Conservation (phyloP, 495 filamentous ascomycete species). For the Geoglossum glabrum region DNA sequence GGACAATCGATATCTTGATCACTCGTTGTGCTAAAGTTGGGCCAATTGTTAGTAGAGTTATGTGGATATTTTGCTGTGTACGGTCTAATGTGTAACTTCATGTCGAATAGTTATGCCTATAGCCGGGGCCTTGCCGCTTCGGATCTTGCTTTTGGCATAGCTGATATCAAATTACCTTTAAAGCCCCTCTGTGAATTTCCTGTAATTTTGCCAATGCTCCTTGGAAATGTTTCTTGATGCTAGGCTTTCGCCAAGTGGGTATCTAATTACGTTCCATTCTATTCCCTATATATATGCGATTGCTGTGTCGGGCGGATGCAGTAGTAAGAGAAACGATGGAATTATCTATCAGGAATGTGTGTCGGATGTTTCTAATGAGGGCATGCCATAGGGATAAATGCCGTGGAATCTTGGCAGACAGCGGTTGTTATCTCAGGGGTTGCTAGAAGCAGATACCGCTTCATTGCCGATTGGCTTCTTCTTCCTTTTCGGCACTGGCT, state of each 20-base stretch:
- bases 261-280: not conserved
- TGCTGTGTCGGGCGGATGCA: not conserved
- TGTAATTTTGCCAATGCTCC: not conserved
- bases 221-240: not conserved
- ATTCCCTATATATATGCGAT: not conserved
- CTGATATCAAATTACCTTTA: too few species aligned
- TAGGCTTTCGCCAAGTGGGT: not conserved
- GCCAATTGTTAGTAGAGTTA: not conserved
- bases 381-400: too few species aligned
- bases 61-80: not conserved
- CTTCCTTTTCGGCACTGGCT: not conserved
- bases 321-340: not conserved
- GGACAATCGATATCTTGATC: not conserved
- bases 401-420: too few species aligned
- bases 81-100: not conserved
- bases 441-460: not conserved
- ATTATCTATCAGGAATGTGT: not conserved
- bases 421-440: not conserved
- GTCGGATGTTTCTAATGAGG: too few species aligned
- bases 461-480: not conserved
- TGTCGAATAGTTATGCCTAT: not conserved
- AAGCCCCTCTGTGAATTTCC: too few species aligned
- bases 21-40: not conserved
- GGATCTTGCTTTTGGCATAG: too few species aligned
- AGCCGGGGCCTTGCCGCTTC: not conserved